phyloP scores from a whole-genome alignment of 2,329 filamentous ascomycete genomes.

The Xylaria sp. region DNA sequence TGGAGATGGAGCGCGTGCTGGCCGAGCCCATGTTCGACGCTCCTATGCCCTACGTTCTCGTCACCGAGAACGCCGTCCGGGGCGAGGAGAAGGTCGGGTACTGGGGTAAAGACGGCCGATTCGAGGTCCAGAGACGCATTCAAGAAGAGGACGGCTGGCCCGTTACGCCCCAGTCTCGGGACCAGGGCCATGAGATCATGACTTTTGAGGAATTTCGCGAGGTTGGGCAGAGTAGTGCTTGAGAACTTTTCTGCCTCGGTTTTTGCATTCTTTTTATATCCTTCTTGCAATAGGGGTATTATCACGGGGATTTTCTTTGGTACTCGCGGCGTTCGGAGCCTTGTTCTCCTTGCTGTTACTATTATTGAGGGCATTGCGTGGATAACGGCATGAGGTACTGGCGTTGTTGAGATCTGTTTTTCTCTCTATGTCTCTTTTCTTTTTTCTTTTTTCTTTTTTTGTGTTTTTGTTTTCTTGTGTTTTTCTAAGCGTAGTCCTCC shows the following conservation, averaged over 20 bases:
- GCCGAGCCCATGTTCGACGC: slow-evolving; percentile 86
- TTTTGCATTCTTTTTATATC: background rate
- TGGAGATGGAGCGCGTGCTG: slow-evolving; percentile 82
- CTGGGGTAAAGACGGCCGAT: slow-evolving; percentile 76
- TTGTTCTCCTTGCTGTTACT: background rate
- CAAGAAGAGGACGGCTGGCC: slow-evolving; percentile 67
- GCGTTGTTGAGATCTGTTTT: slow-evolving; percentile 17
- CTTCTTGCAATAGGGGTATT: background rate
- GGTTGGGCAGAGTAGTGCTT: slow-evolving; percentile 51
- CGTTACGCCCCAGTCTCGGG: slow-evolving; percentile 31
- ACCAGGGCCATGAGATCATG: slow-evolving; percentile 34
- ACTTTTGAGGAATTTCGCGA: slow-evolving; percentile 48
- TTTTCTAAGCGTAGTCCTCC: no score
- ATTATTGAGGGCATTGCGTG: slow-evolving; percentile 6
- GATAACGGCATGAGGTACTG: slow-evolving; percentile 20
- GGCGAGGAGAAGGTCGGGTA: slow-evolving; percentile 70
- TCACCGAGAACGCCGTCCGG: slow-evolving; percentile 75
- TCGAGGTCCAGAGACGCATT: slow-evolving; percentile 75
- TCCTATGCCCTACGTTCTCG: slow-evolving; percentile 78
- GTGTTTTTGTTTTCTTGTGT: no score
- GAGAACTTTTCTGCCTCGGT: background rate
- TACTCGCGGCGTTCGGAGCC: background rate
- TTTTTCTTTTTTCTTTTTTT: background rate
- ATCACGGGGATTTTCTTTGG: background rate
- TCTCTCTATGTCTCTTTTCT: background rate